Evolutionary conservation across 2,329 filamentous ascomycete genomes (phyloP), one percentile per base, ranked within the genome.

Genomic region (Laburnicola sp.): DNA sequence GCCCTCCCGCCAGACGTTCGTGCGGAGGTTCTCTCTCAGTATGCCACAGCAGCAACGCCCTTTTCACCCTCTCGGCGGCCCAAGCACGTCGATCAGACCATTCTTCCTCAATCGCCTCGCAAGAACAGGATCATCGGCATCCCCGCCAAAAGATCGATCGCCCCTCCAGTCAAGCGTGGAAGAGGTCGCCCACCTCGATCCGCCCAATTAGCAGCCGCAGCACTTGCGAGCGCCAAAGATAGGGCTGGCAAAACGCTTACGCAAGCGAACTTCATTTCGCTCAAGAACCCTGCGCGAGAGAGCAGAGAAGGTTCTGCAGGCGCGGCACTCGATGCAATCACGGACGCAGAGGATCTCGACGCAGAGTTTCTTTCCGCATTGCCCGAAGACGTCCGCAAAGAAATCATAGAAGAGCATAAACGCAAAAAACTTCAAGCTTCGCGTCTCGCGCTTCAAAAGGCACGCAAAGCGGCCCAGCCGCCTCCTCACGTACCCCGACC

Each of bases 1-100:
- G 89, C 89, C 1, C 78, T 99, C 0, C 94, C 94, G 0, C 85
- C 88, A 32, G 91, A 96, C 55, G 84, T 99, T 68, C 89, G 92
- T 56, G 84, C 86, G 1, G 94, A 97, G 71, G 79, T 97, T 0
- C 74, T 97, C 6, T 86, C 83, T 2, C 85, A 87, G 30, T 96
- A 96, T 62, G 69, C 68, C 4, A 56, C 59, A 23, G 56, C 48
- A 6, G 54, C 65, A 51, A 65, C 50, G 10, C 64, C 60, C 21
- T 46, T 43, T 28, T 63, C 60, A 57, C 71, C 52, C 58, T 70
- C 69, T 46, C 72, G 22, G 10, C 58, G 57, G 2, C 51, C 47
- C n/a, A 73, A 65, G 71, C 75, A 45, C 69, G 69, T 45, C 63
- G 64, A 70, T 37, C 66, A 69, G 38, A 67, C 62, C 1, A 43